Evolutionary conservation across 1,284 basidiomycete genomes (phyloP).

Genomic region (Sporisorium iseilematis-ciliati): DNA sequence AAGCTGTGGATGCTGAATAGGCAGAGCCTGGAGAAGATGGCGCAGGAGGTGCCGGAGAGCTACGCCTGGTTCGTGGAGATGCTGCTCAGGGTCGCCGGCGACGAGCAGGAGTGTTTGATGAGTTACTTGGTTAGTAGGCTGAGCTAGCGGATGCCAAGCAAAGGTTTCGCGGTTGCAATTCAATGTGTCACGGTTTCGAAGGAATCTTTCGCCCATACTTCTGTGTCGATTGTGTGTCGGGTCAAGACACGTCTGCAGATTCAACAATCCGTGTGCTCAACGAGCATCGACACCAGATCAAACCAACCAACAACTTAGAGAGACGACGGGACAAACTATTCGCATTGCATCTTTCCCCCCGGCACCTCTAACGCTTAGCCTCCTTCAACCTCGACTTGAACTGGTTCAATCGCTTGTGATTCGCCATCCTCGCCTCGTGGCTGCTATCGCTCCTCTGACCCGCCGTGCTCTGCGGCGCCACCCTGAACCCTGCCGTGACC

Average conservation of each 20-base stretch:
- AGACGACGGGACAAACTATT: neutral
- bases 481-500: constrained; percentile 58
- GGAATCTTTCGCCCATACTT: neutral
- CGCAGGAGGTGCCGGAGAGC: constrained; percentile 23
- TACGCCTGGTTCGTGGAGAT: constrained; percentile 58
- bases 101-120: constrained; percentile 68
- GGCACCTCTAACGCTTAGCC: constrained; percentile 40
- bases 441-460: constrained; percentile 49
- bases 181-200: neutral
- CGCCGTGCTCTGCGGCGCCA: constrained; percentile 53
- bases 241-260: too few relatives aligned
- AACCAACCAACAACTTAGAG: too few relatives aligned
- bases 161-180: constrained; percentile 3
- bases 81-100: constrained; percentile 61
- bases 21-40: constrained; percentile 38
- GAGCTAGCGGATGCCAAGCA: too few relatives aligned
- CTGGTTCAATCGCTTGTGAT: constrained; percentile 59
- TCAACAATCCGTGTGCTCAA: too few relatives aligned
- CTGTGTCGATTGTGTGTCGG: neutral
- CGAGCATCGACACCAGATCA: too few relatives aligned
- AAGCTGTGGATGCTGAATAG: constrained; percentile 62
- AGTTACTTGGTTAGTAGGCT: constrained; percentile 66
- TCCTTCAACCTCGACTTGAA: constrained; percentile 62
- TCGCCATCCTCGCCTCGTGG: constrained; percentile 58
- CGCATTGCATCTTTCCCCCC: neutral